Conservation (phyloP, 495 filamentous ascomycete genomes). For the Penicillium cinerascens region DNA sequence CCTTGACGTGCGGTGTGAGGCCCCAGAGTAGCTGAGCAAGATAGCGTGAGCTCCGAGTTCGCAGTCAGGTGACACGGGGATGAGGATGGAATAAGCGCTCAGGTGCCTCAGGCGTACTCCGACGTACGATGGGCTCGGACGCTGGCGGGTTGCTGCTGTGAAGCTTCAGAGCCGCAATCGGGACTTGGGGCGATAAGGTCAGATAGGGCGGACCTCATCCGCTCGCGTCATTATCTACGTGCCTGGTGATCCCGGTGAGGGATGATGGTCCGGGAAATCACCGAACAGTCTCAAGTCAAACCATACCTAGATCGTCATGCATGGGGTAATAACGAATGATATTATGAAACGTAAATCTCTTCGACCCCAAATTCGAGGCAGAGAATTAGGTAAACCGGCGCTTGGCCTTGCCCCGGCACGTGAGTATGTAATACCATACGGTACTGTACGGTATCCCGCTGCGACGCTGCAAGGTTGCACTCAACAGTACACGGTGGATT, state of each 20-base stretch:
- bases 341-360: no score
- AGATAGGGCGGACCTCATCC: constrained; percentile 4
- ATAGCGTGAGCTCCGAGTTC: constrained; percentile 15
- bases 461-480: constrained; percentile 28
- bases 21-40: background rate
- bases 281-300: background rate
- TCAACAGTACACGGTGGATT: background rate
- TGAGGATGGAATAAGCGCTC: constrained; percentile 2
- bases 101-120: background rate
- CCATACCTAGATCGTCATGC: background rate
- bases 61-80: constrained; percentile 26
- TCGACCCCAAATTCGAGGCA: background rate
- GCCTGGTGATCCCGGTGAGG: constrained; percentile 5
- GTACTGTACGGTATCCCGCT: constrained; percentile 20
- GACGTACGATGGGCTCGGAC: background rate
- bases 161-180: constrained; percentile 26
- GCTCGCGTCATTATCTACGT: background rate
- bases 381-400: background rate
- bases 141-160: background rate
- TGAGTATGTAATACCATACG: constrained; percentile 1
- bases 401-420: constrained; percentile 1
- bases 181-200: constrained; percentile 4
- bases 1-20: background rate
- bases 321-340: no score
- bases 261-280: constrained; percentile 1